These are phyloP conservation scores for Beauveria medogensis DNA, from an alignment of 2,329 filamentous ascomycete species.

Conservation along the genomic window DNA sequence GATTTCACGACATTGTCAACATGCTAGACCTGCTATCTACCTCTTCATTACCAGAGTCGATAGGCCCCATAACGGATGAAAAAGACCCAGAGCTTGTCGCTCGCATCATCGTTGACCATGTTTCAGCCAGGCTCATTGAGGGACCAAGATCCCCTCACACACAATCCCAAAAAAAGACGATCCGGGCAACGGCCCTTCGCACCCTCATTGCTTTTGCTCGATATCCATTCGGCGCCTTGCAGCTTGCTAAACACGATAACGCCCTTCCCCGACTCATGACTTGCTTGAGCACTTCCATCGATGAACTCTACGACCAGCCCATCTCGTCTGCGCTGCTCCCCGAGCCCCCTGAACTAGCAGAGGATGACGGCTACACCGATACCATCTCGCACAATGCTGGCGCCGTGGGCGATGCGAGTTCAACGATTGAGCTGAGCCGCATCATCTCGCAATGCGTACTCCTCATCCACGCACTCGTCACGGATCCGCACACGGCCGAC, in stretches of 20 bases:
- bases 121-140: slow-evolving; percentile 56
- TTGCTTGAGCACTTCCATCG: slow-evolving; percentile 56
- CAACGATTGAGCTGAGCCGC: slow-evolving; percentile 26
- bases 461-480: slow-evolving; percentile 46
- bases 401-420: slow-evolving; percentile 10
- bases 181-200: slow-evolving; percentile 40
- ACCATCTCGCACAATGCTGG: neutral
- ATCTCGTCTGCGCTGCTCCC: slow-evolving; percentile 21
- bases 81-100: slow-evolving; percentile 36
- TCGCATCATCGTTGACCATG: slow-evolving; percentile 48
- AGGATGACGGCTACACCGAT: neutral
- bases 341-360: neutral
- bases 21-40: slow-evolving; percentile 61
- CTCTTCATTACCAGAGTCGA: slow-evolving; percentile 53
- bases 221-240: slow-evolving; percentile 52
- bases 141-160: slow-evolving; percentile 33
- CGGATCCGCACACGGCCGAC: slow-evolving; percentile 36
- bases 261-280: slow-evolving; percentile 69
- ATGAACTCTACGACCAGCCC: slow-evolving; percentile 59
- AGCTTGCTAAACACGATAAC: slow-evolving; percentile 60
- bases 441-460: slow-evolving; percentile 41
- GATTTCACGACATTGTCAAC: slow-evolving; percentile 51
- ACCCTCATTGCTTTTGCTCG: slow-evolving; percentile 53
- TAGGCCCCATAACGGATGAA: slow-evolving; percentile 54
- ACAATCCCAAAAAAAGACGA: slow-evolving; percentile 31